These are phyloP conservation scores for Podospora comata DNA, from an alignment of 495 filamentous ascomycete genomes.

Conservation along the genomic window DNA sequence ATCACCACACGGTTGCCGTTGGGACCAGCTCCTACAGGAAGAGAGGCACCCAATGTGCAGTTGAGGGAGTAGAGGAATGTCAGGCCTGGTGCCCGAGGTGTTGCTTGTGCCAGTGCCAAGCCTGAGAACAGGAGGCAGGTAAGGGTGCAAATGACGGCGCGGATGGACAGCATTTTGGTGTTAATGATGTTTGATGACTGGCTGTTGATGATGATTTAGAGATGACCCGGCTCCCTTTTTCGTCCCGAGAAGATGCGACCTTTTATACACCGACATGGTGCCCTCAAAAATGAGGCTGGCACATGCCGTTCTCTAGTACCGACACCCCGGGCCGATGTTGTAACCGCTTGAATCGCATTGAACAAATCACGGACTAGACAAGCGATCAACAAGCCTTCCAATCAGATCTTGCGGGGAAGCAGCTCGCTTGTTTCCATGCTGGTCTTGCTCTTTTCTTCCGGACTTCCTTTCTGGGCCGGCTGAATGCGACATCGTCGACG, in stretches of 20 bases:
- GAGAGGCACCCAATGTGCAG: conserved; percentile 22
- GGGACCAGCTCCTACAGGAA: conserved; percentile 23
- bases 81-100: conserved; percentile 22
- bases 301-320: conserved; percentile 4
- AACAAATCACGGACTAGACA: neutral
- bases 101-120: neutral
- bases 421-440: neutral
- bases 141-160: neutral
- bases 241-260: neutral
- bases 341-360: neutral
- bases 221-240: neutral
- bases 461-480: neutral
- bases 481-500: neutral
- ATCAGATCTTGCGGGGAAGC: neutral
- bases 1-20: conserved; percentile 25
- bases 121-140: neutral
- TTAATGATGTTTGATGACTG: neutral
- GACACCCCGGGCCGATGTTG: neutral
- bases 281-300: neutral
- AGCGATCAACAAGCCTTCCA: neutral
- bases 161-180: conserved; percentile 11
- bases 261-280: neutral
- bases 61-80: conserved; percentile 31
- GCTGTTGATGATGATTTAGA: neutral
- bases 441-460: neutral